A percentile compares a stretch with the other conserved stretches of the same genome.
Conservation (phyloP, 2,329 filamentous ascomycete species). For the Aspergillus luchuensis region DNA sequence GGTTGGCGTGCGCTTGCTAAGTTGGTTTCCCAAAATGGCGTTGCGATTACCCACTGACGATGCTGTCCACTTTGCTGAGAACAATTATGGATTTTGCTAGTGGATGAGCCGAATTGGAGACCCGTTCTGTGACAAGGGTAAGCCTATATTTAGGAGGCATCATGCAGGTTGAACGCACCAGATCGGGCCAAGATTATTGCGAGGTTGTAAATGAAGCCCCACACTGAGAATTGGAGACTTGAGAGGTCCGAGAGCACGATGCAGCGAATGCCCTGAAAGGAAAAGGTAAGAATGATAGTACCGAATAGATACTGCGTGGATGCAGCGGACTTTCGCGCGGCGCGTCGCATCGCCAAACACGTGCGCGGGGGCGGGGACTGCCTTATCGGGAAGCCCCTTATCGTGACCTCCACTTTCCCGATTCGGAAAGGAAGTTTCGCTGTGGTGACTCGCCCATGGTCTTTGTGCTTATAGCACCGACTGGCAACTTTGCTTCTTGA, state of each 20-base stretch:
- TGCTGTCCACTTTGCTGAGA: background rate
- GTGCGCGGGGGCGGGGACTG: slow-evolving; percentile 2
- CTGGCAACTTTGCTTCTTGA: background rate
- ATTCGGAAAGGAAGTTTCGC: background rate
- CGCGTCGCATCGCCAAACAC: slow-evolving; percentile 6
- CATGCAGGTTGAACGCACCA: background rate
- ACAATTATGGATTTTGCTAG: background rate
- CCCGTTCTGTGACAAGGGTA: background rate
- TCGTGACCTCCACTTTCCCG: background rate
- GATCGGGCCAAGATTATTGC: background rate
- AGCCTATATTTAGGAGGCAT: background rate
- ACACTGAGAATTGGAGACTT: too few species aligned
- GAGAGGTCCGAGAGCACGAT: too few species aligned
- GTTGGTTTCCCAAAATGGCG: background rate
- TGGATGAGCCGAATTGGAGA: background rate
- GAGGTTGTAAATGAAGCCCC: background rate
- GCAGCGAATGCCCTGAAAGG: too few species aligned
- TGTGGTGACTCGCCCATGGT: too few species aligned
- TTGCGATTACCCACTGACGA: background rate
- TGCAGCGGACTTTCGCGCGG: background rate
- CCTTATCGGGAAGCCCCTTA: background rate
- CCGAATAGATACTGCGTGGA: background rate
- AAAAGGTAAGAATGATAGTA: too few species aligned
- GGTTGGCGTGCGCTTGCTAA: background rate
- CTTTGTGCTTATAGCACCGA: background rate